These are phyloP conservation scores for Tremella yokohamensis DNA, from an alignment of 768 basidiomycete genomes.

Conservation along the genomic window DNA sequence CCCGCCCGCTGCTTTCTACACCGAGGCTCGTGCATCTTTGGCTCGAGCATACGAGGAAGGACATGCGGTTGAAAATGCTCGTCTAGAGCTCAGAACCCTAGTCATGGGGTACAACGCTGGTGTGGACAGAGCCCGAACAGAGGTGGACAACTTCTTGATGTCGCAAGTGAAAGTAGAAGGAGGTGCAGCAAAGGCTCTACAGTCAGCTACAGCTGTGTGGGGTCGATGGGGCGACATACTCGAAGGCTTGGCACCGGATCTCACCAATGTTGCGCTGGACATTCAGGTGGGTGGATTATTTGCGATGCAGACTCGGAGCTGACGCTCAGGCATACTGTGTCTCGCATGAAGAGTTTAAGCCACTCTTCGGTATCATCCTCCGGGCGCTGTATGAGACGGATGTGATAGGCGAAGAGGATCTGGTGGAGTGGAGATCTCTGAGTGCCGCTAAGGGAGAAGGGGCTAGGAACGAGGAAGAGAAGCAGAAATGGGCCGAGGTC, in stretches of 20 bases:
- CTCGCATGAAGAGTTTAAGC: conserved; percentile 56
- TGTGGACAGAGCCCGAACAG: conserved; percentile 76
- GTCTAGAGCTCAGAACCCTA: conserved; percentile 90
- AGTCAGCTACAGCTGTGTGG: conserved; percentile 63
- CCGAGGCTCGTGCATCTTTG: conserved; percentile 63
- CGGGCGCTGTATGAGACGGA: conserved; percentile 87
- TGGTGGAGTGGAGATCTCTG: conserved; percentile 74
- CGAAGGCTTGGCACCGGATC: conserved; percentile 68
- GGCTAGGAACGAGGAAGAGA: conserved; percentile 67
- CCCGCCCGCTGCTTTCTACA: conserved; percentile 43
- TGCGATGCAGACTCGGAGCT: background rate
- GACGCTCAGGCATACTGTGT: conserved; percentile 49
- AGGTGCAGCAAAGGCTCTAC: conserved; percentile 60
- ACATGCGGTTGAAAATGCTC: conserved; percentile 86
- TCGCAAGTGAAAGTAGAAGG: conserved; percentile 65
- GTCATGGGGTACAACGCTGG: conserved; percentile 95
- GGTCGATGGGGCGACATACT: conserved; percentile 79
- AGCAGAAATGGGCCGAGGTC: conserved; percentile 40
- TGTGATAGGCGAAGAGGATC: conserved; percentile 82
- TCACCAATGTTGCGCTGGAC: conserved; percentile 70
- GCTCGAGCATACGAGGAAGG: conserved; percentile 88
- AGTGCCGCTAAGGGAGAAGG: conserved; percentile 57
- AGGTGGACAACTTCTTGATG: conserved; percentile 80
- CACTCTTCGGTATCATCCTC: conserved; percentile 78
- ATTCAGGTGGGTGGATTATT: conserved; percentile 62